Percentiles rank a stretch among this genome's conserved stretches.
phyloP scores from a whole-genome alignment of 108 stramenopile species.

The Skeletonema potamos region DNA sequence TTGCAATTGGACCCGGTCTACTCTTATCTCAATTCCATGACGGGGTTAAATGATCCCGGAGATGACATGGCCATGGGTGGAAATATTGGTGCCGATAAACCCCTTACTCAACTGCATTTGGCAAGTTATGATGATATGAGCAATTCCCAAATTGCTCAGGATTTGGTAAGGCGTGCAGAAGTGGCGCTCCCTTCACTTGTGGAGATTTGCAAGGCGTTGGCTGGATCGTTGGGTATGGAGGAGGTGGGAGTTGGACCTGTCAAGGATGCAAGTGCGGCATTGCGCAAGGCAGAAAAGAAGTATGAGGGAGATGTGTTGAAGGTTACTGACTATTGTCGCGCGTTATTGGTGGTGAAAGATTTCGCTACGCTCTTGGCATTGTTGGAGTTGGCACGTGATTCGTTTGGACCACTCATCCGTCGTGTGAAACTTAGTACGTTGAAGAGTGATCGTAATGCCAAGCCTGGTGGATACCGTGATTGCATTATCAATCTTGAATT shows the following conservation, averaged over 20 bases:
- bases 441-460: constrained; percentile 61
- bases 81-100: constrained; percentile 70
- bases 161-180: constrained; percentile 66
- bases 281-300: constrained; percentile 84
- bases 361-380: constrained; percentile 79
- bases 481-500: constrained; percentile 85
- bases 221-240: constrained; percentile 80
- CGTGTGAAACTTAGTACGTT: constrained; percentile 81
- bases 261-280: constrained; percentile 72
- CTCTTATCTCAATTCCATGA: constrained; percentile 82
- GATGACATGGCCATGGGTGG: constrained; percentile 57
- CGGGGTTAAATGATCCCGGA: constrained; percentile 80
- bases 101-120: constrained; percentile 63
- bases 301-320: constrained; percentile 84
- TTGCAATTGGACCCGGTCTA: constrained; percentile 83
- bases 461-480: constrained; percentile 82
- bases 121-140: constrained; percentile 63
- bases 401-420: constrained; percentile 84
- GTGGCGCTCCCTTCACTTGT: constrained; percentile 67
- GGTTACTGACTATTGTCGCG: constrained; percentile 84
- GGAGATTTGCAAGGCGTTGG: constrained; percentile 87
- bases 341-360: constrained; percentile 83
- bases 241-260: constrained; percentile 83
- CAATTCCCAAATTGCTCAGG: constrained; percentile 53
- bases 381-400: constrained; percentile 79